These are phyloP conservation scores for Lepraria neglecta DNA, from an alignment of 495 filamentous ascomycete genomes.

Conservation along the genomic window DNA sequence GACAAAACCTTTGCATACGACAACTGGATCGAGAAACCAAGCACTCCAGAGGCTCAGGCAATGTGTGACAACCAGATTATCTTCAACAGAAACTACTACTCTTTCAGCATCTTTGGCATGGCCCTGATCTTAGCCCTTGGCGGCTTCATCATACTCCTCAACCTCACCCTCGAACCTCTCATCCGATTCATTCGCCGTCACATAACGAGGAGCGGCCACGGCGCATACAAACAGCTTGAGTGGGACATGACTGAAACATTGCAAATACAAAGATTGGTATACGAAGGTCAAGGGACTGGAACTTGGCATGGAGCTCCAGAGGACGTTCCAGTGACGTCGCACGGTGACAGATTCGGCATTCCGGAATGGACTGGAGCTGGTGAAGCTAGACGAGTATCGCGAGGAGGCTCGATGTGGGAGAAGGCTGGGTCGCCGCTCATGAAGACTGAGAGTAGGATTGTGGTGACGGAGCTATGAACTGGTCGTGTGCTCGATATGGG, in stretches of 20 bases:
- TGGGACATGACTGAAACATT: neutral
- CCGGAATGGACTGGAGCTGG: neutral
- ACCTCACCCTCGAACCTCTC: neutral
- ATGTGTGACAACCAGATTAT: neutral
- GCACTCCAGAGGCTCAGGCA: neutral
- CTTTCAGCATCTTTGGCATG: conserved; percentile 1
- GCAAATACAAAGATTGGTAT: neutral
- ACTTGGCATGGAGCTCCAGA: conserved; percentile 5
- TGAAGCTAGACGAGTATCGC: neutral
- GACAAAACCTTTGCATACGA: neutral
- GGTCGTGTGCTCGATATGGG: no score
- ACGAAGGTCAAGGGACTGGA: neutral
- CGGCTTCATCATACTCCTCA: neutral
- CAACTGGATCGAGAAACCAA: neutral
- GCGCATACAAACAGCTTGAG: conserved; percentile 2
- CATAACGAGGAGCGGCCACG: neutral
- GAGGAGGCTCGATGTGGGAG: neutral
- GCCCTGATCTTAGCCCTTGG: neutral
- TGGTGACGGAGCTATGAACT: neutral
- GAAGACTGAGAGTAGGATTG: neutral
- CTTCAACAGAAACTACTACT: neutral
- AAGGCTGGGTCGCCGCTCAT: neutral
- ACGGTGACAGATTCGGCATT: neutral
- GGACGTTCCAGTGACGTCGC: neutral
- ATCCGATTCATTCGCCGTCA: neutral